Conservation (phyloP, 23 red algal species). For the Gracilaria caudata region DNA sequence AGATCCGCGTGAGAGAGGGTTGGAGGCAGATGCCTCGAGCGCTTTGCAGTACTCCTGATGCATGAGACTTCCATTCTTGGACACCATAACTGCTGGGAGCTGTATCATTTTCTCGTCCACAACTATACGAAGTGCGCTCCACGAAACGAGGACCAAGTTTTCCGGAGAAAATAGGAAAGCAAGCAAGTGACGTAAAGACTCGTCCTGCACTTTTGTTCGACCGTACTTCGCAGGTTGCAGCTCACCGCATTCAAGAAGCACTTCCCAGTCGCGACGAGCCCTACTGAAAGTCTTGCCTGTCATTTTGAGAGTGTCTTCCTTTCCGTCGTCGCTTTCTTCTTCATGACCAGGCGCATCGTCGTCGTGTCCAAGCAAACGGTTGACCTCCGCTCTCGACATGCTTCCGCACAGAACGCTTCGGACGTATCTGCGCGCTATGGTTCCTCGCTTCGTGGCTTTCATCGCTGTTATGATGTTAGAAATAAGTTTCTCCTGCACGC, state of each 20-base stretch:
- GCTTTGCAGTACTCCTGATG: conserved; percentile 40
- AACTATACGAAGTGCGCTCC: conserved; percentile 44
- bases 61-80: conserved; percentile 43
- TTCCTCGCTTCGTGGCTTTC: conserved; percentile 42
- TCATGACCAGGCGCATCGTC: conserved; percentile 9
- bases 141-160: conserved; percentile 39
- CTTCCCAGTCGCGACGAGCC: conserved; percentile 47
- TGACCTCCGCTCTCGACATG: conserved; percentile 53
- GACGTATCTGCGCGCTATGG: conserved; percentile 48
- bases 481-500: conserved; percentile 37
- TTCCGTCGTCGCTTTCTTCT: conserved; percentile 39
- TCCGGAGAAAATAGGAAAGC: conserved; percentile 33
- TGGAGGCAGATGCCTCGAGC: conserved; percentile 5
- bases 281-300: conserved; percentile 40
- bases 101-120: conserved; percentile 35
- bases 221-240: conserved; percentile 56
- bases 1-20: conserved; percentile 44
- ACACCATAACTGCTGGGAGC: conserved; percentile 37
- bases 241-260: conserved; percentile 38
- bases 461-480: conserved; percentile 39
- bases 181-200: conserved; percentile 33
- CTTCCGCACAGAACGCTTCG: conserved; percentile 42
- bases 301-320: conserved; percentile 46
- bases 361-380: conserved; percentile 45
- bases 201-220: conserved; percentile 53